Conservation (phyloP, 148 eudicot species). For the Arbutus unedo region DNA sequence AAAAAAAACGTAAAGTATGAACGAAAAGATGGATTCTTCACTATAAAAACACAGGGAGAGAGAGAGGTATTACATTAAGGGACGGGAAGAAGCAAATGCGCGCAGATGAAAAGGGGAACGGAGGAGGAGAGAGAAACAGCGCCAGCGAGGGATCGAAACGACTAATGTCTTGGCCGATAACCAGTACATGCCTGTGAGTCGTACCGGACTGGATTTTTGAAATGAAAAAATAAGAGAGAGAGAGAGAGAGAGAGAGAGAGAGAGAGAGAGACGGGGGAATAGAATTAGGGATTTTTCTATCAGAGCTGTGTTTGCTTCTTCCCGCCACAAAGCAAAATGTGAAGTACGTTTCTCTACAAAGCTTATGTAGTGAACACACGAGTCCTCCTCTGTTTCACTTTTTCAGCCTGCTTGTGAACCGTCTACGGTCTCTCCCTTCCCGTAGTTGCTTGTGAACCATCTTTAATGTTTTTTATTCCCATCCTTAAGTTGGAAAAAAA, state of each 20-base stretch:
- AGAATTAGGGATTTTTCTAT: conserved; percentile 14
- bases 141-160: conserved; percentile 35
- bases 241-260: not conserved
- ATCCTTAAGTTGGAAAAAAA: too few relatives aligned
- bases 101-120: conserved; percentile 25
- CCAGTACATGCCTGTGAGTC: conserved; percentile 29
- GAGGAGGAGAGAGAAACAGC: conserved; percentile 35
- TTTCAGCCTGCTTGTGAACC: too few relatives aligned
- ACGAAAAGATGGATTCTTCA: not conserved
- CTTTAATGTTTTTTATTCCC: too few relatives aligned
- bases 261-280: not conserved
- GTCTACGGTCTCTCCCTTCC: too few relatives aligned
- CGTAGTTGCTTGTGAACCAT: too few relatives aligned
- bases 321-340: conserved; percentile 21
- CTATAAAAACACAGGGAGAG: conserved; percentile 8
- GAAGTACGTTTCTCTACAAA: not conserved
- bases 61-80: conserved; percentile 16
- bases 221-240: too few relatives aligned
- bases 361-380: too few relatives aligned
- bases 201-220: not conserved
- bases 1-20: not conserved
- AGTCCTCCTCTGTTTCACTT: too few relatives aligned
- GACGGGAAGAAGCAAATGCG: conserved; percentile 11
- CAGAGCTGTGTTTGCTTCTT: not conserved
- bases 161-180: conserved; percentile 30